phyloP scores from a whole-genome alignment of 805 yeast genomes.

The Candida ortonii region DNA sequence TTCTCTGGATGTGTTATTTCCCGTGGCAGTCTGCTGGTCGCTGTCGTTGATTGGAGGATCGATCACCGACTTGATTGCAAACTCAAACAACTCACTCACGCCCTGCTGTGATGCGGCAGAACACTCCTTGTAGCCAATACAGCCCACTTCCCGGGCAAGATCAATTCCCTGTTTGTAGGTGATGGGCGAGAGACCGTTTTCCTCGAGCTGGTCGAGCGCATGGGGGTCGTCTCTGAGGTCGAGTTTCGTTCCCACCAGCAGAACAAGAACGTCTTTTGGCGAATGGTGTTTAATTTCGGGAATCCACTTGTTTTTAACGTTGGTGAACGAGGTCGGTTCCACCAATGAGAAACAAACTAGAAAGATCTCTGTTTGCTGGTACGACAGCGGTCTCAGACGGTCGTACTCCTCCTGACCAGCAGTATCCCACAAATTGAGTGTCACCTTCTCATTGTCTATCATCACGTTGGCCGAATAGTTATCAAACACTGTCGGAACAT shows the following conservation, averaged over 20 bases:
- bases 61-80: constrained; percentile 70
- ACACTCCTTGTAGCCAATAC: constrained; percentile 78
- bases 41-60: constrained; percentile 41
- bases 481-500: constrained; percentile 92
- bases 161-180: constrained; percentile 58
- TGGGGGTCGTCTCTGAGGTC: constrained; percentile 83
- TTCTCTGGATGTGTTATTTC: constrained; percentile 15
- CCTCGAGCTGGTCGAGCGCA: constrained; percentile 64
- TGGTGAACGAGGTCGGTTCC: constrained; percentile 74
- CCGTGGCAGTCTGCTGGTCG: constrained; percentile 11
- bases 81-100: constrained; percentile 80
- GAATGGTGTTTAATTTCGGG: constrained; percentile 88
- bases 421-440: constrained; percentile 91
- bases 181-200: constrained; percentile 61
- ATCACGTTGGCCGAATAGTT: constrained; percentile 85
- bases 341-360: constrained; percentile 82
- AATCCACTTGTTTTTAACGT: constrained; percentile 77
- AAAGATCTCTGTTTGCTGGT: constrained; percentile 90
- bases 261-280: constrained; percentile 61
- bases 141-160: constrained; percentile 68
- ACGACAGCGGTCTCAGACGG: constrained; percentile 81
- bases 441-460: constrained; percentile 77
- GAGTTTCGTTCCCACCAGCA: constrained; percentile 84
- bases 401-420: constrained; percentile 95
- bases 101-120: constrained; percentile 89